These are phyloP conservation scores for Neurospora sp. DNA, from an alignment of 495 filamentous ascomycete genomes.

Conservation along the genomic window DNA sequence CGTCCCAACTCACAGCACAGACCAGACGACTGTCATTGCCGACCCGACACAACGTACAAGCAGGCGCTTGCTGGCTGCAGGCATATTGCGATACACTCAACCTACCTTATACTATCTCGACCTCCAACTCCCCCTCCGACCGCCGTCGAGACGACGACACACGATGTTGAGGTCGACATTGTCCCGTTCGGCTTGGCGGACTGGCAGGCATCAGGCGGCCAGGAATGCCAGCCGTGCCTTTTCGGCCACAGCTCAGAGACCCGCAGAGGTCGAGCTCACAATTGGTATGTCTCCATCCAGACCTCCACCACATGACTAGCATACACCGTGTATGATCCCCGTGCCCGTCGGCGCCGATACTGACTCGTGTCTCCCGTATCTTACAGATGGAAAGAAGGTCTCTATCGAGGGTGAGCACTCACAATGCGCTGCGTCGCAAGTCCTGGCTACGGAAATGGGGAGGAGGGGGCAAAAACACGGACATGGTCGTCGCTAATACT, in stretches of 20 bases:
- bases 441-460: neutral
- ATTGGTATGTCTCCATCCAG: slow-evolving; percentile 53
- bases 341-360: slow-evolving; percentile 9
- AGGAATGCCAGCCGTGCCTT: slow-evolving; percentile 56
- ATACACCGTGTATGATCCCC: neutral
- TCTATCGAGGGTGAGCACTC: slow-evolving; percentile 73
- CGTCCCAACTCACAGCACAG: neutral
- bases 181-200: slow-evolving; percentile 76
- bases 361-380: slow-evolving; percentile 13
- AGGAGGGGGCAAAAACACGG: neutral
- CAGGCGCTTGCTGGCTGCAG: neutral
- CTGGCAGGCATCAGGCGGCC: slow-evolving; percentile 53
- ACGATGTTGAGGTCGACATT: slow-evolving; percentile 85
- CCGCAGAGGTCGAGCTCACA: slow-evolving; percentile 88
- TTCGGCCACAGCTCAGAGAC: slow-evolving; percentile 57
- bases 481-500: slow-evolving; percentile 5
- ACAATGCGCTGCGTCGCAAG: neutral
- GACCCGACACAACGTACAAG: neutral
- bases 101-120: slow-evolving; percentile 8
- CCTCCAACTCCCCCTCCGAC: slow-evolving; percentile 22
- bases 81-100: neutral
- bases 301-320: neutral
- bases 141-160: slow-evolving; percentile 37
- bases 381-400: slow-evolving; percentile 85
- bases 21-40: neutral